phyloP scores from a whole-genome alignment of 1,284 basidiomycete species.

The Neotropicomus parvogracilis region DNA sequence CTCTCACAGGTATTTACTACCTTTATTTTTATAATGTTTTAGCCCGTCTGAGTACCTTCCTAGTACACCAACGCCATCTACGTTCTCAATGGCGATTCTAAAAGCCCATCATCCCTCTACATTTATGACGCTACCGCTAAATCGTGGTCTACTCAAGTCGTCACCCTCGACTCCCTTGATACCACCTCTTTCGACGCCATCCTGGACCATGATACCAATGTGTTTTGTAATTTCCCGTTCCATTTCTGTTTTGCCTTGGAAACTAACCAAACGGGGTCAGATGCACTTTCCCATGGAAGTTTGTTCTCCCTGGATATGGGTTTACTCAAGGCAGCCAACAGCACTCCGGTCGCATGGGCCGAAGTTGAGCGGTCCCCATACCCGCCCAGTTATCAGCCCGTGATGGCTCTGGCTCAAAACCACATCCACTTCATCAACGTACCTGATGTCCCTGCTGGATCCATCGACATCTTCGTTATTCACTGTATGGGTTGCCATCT shows the following conservation, averaged over 20 bases:
- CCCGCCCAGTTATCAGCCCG: slow-evolving; percentile 56
- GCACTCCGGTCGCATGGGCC: slow-evolving; percentile 57
- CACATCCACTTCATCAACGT: slow-evolving; percentile 79
- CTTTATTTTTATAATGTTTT: not conserved
- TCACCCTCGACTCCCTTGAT: slow-evolving; percentile 52
- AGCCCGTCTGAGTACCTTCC: slow-evolving; percentile 3
- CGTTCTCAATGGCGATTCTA: slow-evolving; percentile 69
- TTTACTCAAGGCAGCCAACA: slow-evolving; percentile 54
- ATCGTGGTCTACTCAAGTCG: slow-evolving; percentile 63
- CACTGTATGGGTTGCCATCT: slow-evolving; percentile 61
- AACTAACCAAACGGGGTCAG: slow-evolving; percentile 34
- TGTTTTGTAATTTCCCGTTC: slow-evolving; percentile 54
- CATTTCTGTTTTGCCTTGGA: not conserved
- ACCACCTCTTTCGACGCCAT: slow-evolving; percentile 56
- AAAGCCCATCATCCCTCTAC: slow-evolving; percentile 60
- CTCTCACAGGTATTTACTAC: slow-evolving; percentile 52
- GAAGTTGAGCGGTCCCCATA: slow-evolving; percentile 55
- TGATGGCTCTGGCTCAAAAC: slow-evolving; percentile 77
- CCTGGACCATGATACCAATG: slow-evolving; percentile 87
- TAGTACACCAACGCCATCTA: slow-evolving; percentile 78
- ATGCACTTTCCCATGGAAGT: slow-evolving; percentile 58
- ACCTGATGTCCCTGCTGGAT: slow-evolving; percentile 61
- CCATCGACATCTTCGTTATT: slow-evolving; percentile 79
- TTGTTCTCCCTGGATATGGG: slow-evolving; percentile 69
- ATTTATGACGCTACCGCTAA: slow-evolving; percentile 64